Evolutionary conservation across 495 filamentous ascomycete species (phyloP).

Genomic region (Daldinia vernicosa): DNA sequence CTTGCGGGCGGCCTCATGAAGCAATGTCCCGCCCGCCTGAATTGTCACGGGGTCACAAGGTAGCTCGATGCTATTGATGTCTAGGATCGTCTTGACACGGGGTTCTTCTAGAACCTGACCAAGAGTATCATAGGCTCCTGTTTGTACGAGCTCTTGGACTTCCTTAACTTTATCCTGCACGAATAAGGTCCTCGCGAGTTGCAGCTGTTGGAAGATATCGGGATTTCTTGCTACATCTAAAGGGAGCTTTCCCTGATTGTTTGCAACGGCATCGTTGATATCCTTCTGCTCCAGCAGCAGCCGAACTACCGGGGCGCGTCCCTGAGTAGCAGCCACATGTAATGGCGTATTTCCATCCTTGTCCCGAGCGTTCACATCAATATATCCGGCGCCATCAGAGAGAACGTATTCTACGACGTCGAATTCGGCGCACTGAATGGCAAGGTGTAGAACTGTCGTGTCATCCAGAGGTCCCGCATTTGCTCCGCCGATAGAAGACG

Average conservation of each 20-base stretch:
- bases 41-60: conserved; percentile 80
- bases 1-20: conserved; percentile 92
- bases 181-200: conserved; percentile 88
- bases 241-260: conserved; percentile 85
- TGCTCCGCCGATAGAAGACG: conserved; percentile 60
- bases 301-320: conserved; percentile 78
- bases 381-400: conserved; percentile 68
- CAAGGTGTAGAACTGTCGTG: conserved; percentile 88
- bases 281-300: conserved; percentile 79
- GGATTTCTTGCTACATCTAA: conserved; percentile 90
- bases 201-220: conserved; percentile 94
- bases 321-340: conserved; percentile 85
- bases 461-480: conserved; percentile 68
- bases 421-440: conserved; percentile 95
- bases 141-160: conserved; percentile 77
- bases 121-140: conserved; percentile 76
- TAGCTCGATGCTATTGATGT: conserved; percentile 89
- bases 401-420: conserved; percentile 97
- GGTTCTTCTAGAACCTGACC: conserved; percentile 84
- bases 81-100: conserved; percentile 81
- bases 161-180: conserved; percentile 85
- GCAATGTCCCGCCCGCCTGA: conserved; percentile 82
- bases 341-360: conserved; percentile 93
- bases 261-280: conserved; percentile 90
- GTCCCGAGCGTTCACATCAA: conserved; percentile 90